Base-by-base conservation (phyloP, 495 filamentous ascomycete genomes). In the Aspergillus sclerotioniger region DNA sequence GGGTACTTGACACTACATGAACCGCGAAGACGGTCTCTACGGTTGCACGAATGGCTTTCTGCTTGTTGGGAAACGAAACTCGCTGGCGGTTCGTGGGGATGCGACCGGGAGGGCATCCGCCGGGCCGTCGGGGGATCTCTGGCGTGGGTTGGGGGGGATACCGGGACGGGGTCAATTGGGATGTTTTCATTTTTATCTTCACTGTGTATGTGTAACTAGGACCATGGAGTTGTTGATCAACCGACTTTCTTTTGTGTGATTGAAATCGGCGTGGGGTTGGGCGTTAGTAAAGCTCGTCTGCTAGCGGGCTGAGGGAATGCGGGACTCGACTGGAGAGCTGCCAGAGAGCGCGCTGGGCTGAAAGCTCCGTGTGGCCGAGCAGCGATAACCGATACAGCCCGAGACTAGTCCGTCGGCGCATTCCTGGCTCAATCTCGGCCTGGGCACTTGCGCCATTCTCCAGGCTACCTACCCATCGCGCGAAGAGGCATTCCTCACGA, bases 301-400 rank as follows among this genome's bases (percentile, higher is more conserved):
- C 25, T 25, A 25, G 25, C 25, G 25, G 25, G 25, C 25, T 25
- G 25, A 25, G 2, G 25, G 25, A 25, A 3, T 25, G 25, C 25
- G 25, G 25, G 25, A 25, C 25, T 25, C 25, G 2, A 25, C 25
- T 25, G 2, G 2, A 2, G 25, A 25, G 25, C 25, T 25, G 25
- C 25, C 2, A 5, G 25, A 25, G 25, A 25, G 5, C 2, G 25
- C 2, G 25, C 25, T 25, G 25, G 25, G 25, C 8, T 0, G 50
- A 54, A 53, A 61, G 58, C 67, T 77, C 74, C 74, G 70, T 73
- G 67, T 64, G 67, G 66, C 74, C 74, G 74, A 74, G 29, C 43
- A 16, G 15, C 47, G 25, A 58, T 74, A 72, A 54, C 73, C 71
- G 73, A 77, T 65, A 75, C 68, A 64, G 56, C 53, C 64, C 66